Percentiles rank a stretch among this genome's conserved stretches.
phyloP scores from a whole-genome alignment of 1,284 basidiomycete genomes.

The Ustilago loliicola region DNA sequence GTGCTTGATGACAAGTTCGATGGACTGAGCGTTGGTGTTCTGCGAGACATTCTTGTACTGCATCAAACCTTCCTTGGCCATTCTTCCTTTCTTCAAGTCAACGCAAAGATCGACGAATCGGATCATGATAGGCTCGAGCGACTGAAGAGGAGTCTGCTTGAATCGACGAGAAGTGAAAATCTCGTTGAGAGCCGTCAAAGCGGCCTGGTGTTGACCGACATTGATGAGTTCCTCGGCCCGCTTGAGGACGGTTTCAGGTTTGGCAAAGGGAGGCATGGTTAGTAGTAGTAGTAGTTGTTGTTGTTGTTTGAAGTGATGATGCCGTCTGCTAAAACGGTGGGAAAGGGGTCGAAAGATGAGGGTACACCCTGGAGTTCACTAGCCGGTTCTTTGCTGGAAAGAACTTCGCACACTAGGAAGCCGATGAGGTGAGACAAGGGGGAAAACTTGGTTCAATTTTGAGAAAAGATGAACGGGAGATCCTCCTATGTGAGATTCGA shows the following conservation, averaged over 20 bases:
- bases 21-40: constrained; percentile 89
- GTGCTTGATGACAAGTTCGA: constrained; percentile 90
- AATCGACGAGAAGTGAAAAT: constrained; percentile 95
- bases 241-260: constrained; percentile 88
- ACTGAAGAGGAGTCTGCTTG: constrained; percentile 87
- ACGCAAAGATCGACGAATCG: constrained; percentile 93
- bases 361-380: constrained; percentile 48
- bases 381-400: constrained; percentile 37
- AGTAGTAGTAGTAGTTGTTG: constrained; percentile 3
- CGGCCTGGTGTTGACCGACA: constrained; percentile 88
- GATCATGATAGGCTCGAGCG: constrained; percentile 95
- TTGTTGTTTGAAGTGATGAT: constrained; percentile 1
- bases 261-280: constrained; percentile 82
- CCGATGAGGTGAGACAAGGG: constrained; percentile 50
- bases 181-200: constrained; percentile 87
- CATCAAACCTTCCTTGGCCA: constrained; percentile 89
- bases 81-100: constrained; percentile 90
- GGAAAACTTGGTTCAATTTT: constrained; percentile 37
- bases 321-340: constrained; percentile 48
- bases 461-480: constrained; percentile 29
- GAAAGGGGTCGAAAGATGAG: not conserved
- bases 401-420: constrained; percentile 53
- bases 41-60: constrained; percentile 84
- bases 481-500: constrained; percentile 27
- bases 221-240: constrained; percentile 91